These are phyloP conservation scores for Daldinia grandis DNA, from an alignment of 495 filamentous ascomycete genomes.

Conservation along the genomic window DNA sequence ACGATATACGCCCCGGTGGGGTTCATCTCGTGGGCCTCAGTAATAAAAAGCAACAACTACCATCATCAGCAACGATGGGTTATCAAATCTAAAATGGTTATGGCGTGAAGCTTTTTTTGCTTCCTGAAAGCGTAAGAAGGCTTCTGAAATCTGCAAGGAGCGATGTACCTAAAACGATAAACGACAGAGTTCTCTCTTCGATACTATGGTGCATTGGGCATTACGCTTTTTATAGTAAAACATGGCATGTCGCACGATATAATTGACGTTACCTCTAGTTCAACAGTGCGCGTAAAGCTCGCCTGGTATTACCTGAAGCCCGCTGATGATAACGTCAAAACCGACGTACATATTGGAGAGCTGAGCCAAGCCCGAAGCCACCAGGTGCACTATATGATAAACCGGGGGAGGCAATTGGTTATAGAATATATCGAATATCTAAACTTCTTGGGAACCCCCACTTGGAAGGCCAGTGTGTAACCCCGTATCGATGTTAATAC, in stretches of 20 bases:
- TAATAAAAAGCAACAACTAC: background rate
- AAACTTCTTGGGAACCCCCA: constrained; percentile 1
- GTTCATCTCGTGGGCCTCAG: background rate
- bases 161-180: too few species aligned
- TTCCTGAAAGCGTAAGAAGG: too few species aligned
- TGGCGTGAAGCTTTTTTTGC: too few species aligned
- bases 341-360: background rate
- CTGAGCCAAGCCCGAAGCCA: constrained; percentile 25
- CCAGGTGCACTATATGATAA: constrained; percentile 15
- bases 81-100: too few species aligned
- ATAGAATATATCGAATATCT: constrained; percentile 13
- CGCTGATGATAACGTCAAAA: background rate
- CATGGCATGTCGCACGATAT: too few species aligned
- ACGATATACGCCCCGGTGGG: background rate
- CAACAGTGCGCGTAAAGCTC: background rate
- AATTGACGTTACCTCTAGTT: background rate
- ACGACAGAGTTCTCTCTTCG: too few species aligned
- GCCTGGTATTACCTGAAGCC: background rate
- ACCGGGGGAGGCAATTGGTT: constrained; percentile 14
- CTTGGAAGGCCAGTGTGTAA: constrained; percentile 17
- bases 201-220: too few species aligned
- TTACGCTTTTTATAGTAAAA: too few species aligned
- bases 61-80: background rate
- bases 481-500: constrained; percentile 29
- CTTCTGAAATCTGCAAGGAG: too few species aligned